Base-by-base conservation (phyloP, 192 early-diverging fungal genomes). In the Fimicolochytrium jonesii region DNA sequence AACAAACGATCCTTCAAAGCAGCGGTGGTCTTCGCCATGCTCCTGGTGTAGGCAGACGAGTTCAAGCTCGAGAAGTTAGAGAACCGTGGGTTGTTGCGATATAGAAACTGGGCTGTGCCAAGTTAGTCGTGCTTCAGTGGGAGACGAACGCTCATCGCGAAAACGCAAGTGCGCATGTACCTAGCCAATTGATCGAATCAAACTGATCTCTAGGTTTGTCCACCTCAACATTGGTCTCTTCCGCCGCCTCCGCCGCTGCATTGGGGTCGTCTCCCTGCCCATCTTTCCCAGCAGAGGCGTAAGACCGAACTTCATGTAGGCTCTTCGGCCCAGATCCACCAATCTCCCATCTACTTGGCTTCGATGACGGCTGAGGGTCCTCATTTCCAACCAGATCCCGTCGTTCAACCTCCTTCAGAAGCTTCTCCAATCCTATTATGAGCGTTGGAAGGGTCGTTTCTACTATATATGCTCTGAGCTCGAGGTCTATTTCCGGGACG, bases 121-220 rank as follows among this genome's bases (percentile, higher is more conserved):
- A 22, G 39, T 70, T 44, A n/a, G 48, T n/a, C n/a, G 9, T 39
- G 9, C 9, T 39, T 17, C 37, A 39, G 37, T 17, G 37, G 37
- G 7, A 39, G 37, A 39, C 17, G 37, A 17, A 17, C 37, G 9
- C 37, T 39, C n/a, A n/a, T n/a, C n/a, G n/a, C n/a, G n/a, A n/a
- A n/a, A 39, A 39, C 37, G 37, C 7, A 7, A 11, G 7, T 7
- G 3, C 48, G 28, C 48, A 44, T 58, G 39, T 70, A 83, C 81
- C 81, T 9, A 79, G 63, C 81, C 81, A 83, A 56, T 79, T 83
- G 13, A 79, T 69, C 6, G 76, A 67, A 60, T 81, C 73, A 66
- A 83, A 78, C 15, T 39, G 31, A 15, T 70, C 56, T 4, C 17
- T 13, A 11, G 75, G 79, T 49, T 68, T 69, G 33, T 78, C 77